A percentile compares a stretch with the other conserved stretches of the same genome.
phyloP scores from a whole-genome alignment of 805 yeast genomes.

The Yamadazyma tumulicola region DNA sequence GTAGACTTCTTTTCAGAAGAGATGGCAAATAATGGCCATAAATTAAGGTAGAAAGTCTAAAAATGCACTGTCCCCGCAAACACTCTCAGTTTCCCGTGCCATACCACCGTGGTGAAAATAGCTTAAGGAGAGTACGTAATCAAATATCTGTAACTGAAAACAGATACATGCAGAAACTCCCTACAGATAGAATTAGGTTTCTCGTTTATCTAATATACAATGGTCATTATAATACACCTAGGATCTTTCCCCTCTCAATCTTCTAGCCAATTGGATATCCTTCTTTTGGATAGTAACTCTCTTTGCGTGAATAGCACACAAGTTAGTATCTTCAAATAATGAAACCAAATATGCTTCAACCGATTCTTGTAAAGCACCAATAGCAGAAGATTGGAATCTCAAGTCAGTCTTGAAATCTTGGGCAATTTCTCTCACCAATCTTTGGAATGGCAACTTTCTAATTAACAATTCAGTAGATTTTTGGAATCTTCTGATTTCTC shows the following conservation, averaged over 20 bases:
- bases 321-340: constrained; percentile 94
- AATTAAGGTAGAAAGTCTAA: no score
- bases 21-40: no score
- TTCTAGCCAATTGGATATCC: constrained; percentile 96
- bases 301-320: constrained; percentile 98
- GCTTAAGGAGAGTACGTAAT: no score
- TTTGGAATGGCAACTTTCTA: constrained; percentile 96
- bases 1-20: no score
- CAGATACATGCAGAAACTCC: constrained; percentile 1
- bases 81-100: no score
- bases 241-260: constrained; percentile 96
- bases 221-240: no score
- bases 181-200: no score
- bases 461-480: constrained; percentile 91
- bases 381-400: constrained; percentile 96
- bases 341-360: constrained; percentile 98
- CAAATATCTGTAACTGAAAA: no score
- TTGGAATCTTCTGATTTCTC: constrained; percentile 98
- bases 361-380: constrained; percentile 97
- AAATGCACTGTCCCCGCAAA: no score
- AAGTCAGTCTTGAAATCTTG: constrained; percentile 90
- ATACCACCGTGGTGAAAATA: no score
- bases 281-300: constrained; percentile 98
- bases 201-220: no score
- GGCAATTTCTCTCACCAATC: constrained; percentile 94